Evolutionary conservation across 2,329 filamentous ascomycete genomes (phyloP), one percentile per base, ranked within the genome.

Genomic region (Sclerotinia borealis): DNA sequence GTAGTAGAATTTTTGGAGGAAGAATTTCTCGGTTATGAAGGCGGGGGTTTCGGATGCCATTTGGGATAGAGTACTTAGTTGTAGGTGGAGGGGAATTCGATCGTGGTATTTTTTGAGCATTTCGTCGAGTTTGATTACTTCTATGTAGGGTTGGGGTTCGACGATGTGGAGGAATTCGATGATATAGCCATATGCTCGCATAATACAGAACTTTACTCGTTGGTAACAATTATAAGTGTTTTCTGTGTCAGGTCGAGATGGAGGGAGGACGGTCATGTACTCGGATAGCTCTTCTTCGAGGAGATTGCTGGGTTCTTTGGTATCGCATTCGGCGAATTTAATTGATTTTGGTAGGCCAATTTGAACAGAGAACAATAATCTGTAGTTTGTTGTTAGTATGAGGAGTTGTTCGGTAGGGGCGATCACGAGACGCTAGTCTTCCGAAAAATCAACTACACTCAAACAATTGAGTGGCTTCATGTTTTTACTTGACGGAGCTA

Each of bases 261-360:
- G 79, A 0, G 87, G 87, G 34, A 90, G 74, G 54, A 78, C 78
- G 37, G 75, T 75, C 64, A 79, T 81, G 64, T 83, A 76, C 70
- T 85, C 81, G 66, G 79, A 80, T 65, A 90, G 85, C 69, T 90
- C 87, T 29, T 85, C 81, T 71, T 90, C 87, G 51, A 83, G 79
- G 43, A 90, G 72, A 72, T 90, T 89, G 41, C 79, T 78, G 19
- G 86, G 86, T n/a, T 85, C 72, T 4, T 79, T 75, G 0, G 85
- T 87, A 70, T 90, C 87, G 56, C 80, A 83, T 67, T 89, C 86
- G 31, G 85, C 82, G 47, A 81, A 80, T 63, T 85, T 81, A 54
- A 89, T 79, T 81, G 88, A 85, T 71, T 82, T 83, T 2, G 88
- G 87, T 60, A 90, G 77, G 1, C 87, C 87, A 65, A 89, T 79